phyloP scores from a whole-genome alignment of 2,329 filamentous ascomycete species.

The Hypoxylon sp. region DNA sequence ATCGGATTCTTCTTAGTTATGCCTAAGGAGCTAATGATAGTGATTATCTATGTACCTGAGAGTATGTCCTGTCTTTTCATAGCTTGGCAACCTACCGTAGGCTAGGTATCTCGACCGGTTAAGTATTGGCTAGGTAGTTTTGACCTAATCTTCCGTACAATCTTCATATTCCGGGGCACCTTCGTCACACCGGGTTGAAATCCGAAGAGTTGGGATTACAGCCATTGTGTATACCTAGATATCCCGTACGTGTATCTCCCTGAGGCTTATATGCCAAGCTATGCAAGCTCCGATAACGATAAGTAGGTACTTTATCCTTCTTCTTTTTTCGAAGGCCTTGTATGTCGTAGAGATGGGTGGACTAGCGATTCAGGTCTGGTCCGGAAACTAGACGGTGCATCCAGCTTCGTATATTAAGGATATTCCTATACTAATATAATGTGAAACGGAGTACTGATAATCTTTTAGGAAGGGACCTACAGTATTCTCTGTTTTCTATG shows the following conservation, averaged over 20 bases:
- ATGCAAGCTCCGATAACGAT: not conserved
- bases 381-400: slow-evolving; percentile 9
- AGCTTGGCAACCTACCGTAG: not conserved
- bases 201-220: not conserved
- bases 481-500: slow-evolving; percentile 9
- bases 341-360: slow-evolving; percentile 1
- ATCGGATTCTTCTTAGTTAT: not conserved
- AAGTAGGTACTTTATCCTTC: not conserved
- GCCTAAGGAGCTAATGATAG: not conserved
- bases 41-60: not conserved
- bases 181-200: not conserved
- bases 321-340: slow-evolving; percentile 7
- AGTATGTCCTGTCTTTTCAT: not conserved
- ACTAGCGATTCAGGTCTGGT: not conserved
- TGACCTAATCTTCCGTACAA: not conserved
- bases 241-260: not conserved
- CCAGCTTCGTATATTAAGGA: slow-evolving; percentile 1
- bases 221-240: not conserved
- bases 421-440: not conserved
- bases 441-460: not conserved
- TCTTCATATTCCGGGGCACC: not conserved
- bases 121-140: not conserved
- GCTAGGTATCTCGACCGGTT: not conserved
- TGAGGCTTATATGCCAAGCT: not conserved
- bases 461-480: slow-evolving; percentile 1